Percentiles rank a stretch among this genome's conserved stretches.
Conservation (phyloP, 441 rosid species). For the Erysimum cheiri region DNA sequence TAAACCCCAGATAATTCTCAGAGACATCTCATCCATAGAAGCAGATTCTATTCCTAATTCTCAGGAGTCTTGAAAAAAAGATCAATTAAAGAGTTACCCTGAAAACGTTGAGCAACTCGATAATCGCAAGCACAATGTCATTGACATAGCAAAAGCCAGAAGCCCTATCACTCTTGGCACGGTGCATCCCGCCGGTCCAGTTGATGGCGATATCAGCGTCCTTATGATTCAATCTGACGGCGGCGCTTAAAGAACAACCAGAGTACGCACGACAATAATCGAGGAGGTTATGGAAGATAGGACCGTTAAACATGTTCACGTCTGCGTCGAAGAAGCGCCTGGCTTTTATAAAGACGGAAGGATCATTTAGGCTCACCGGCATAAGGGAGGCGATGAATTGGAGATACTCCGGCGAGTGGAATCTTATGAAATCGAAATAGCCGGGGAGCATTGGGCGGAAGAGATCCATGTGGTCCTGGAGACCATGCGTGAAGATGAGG, state of each 20-base stretch:
- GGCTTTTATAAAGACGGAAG: slow-evolving; percentile 12
- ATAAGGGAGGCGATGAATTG: slow-evolving; percentile 59
- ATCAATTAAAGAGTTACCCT: slow-evolving; percentile 42
- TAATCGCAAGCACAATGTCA: slow-evolving; percentile 80
- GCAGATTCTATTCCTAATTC: no score
- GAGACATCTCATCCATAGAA: background rate
- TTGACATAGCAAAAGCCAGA: slow-evolving; percentile 77
- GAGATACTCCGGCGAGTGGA: slow-evolving; percentile 74
- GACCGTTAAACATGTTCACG: background rate
- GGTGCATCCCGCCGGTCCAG: slow-evolving; percentile 86
- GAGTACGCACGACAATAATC: slow-evolving; percentile 74
- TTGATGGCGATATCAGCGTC: slow-evolving; percentile 82
- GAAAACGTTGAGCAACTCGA: slow-evolving; percentile 75
- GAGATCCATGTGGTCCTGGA: slow-evolving; percentile 78
- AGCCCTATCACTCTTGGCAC: slow-evolving; percentile 75
- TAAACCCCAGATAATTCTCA: background rate
- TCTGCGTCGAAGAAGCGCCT: slow-evolving; percentile 49
- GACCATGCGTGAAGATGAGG: slow-evolving; percentile 62
- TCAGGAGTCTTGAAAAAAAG: background rate
- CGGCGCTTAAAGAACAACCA: slow-evolving; percentile 81
- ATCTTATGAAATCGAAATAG: slow-evolving; percentile 54
- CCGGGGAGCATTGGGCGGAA: slow-evolving; percentile 67
- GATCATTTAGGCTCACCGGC: slow-evolving; percentile 49
- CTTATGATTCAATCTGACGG: slow-evolving; percentile 67
- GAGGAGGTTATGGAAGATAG: slow-evolving; percentile 63